These are phyloP conservation scores for Didymella exigua DNA, from an alignment of 2,329 filamentous ascomycete genomes.

Conservation along the genomic window DNA sequence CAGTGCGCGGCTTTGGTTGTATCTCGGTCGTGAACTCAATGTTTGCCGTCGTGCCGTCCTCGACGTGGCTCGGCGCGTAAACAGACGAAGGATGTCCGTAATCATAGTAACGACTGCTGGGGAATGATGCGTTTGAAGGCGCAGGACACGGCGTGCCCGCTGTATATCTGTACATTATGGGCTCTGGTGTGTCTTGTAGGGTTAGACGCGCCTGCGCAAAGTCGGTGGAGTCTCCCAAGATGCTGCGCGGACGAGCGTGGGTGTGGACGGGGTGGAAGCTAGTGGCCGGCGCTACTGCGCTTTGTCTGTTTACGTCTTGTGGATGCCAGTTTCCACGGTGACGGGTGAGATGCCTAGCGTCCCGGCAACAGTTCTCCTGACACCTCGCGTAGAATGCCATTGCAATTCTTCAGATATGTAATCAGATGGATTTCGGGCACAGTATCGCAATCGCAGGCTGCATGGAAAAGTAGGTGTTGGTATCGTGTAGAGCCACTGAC, in stretches of 20 bases:
- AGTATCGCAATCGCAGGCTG: not conserved
- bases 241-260: slow-evolving; percentile 1
- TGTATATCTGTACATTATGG: slow-evolving; percentile 43
- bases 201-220: slow-evolving; percentile 28
- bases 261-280: slow-evolving; percentile 11
- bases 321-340: slow-evolving; percentile 4
- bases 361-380: slow-evolving; percentile 6
- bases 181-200: slow-evolving; percentile 8
- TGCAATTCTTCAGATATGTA: not conserved
- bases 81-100: slow-evolving; percentile 32
- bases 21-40: slow-evolving; percentile 49
- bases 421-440: not conserved
- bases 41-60: slow-evolving; percentile 45
- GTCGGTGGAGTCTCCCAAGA: slow-evolving; percentile 15
- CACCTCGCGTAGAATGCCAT: slow-evolving; percentile 11
- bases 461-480: not conserved
- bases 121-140: slow-evolving; percentile 32
- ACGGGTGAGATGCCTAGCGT: too few relatives aligned
- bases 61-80: slow-evolving; percentile 43
- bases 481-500: not conserved
- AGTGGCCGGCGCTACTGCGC: slow-evolving; percentile 8
- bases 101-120: slow-evolving; percentile 33
- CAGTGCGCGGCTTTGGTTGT: slow-evolving; percentile 34
- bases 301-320: slow-evolving; percentile 7
- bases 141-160: slow-evolving; percentile 47